phyloP scores from a whole-genome alignment of 2,329 filamentous ascomycete genomes.

The Dactylellina haptotyla region DNA sequence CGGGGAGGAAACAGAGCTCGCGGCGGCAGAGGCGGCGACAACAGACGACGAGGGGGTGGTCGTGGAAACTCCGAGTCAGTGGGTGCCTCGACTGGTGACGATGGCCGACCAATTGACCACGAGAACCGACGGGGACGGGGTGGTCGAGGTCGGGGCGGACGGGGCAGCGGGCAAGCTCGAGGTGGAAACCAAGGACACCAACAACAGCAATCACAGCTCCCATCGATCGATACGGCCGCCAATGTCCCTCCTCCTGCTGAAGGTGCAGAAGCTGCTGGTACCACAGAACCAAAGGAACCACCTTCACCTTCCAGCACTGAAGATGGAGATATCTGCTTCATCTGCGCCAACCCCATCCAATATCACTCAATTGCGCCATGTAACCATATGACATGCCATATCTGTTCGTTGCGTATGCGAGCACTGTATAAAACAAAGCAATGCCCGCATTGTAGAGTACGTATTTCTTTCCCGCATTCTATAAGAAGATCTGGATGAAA shows the following conservation, averaged over 20 bases:
- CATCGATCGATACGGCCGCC: conserved; percentile 14
- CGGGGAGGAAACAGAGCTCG: conserved; percentile 62
- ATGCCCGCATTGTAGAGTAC: conserved; percentile 91
- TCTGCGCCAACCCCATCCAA: conserved; percentile 89
- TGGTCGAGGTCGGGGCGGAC: conserved; percentile 34
- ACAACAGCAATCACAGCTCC: conserved; percentile 10
- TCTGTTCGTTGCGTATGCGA: conserved; percentile 88
- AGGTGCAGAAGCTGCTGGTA: conserved; percentile 19
- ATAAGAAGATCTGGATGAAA: neutral
- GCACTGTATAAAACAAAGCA: conserved; percentile 96
- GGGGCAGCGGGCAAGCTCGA: conserved; percentile 18
- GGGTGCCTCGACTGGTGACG: neutral
- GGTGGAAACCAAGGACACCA: conserved; percentile 26
- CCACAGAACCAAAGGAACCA: conserved; percentile 53
- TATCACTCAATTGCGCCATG: conserved; percentile 91
- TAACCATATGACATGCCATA: conserved; percentile 96
- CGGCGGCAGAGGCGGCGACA: conserved; percentile 60
- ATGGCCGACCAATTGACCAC: conserved; percentile 25
- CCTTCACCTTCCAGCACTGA: conserved; percentile 63
- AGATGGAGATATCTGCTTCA: conserved; percentile 86
- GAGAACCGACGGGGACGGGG: conserved; percentile 38
- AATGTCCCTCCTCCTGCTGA: neutral
- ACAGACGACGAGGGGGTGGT: conserved; percentile 58
- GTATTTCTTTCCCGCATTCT: conserved; percentile 60
- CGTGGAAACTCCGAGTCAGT: conserved; percentile 54